Evolutionary conservation across 2,329 filamentous ascomycete genomes (phyloP).

Genomic region (Hirsutella minnesotensis): DNA sequence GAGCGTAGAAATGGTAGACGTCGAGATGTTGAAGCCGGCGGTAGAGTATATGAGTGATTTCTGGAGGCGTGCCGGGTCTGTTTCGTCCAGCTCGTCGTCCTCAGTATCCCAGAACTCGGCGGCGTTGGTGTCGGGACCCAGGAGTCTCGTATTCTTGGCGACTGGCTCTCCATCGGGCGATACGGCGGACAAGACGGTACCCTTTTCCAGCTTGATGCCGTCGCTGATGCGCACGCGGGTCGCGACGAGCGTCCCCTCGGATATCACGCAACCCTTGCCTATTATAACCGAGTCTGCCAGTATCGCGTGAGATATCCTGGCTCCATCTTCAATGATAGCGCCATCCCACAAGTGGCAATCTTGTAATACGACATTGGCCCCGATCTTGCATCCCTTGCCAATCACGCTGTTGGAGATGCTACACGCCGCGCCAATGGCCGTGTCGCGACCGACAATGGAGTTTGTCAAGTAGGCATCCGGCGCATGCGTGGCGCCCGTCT

Average conservation of each 20-base stretch:
- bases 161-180: constrained; percentile 23
- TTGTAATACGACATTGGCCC: constrained; percentile 67
- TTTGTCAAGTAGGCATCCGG: constrained; percentile 58
- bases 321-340: constrained; percentile 62
- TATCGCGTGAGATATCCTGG: constrained; percentile 59
- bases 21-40: constrained; percentile 39
- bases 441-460: constrained; percentile 66
- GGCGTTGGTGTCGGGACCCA: constrained; percentile 40
- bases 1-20: constrained; percentile 44
- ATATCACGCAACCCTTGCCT: constrained; percentile 58
- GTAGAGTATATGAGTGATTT: constrained; percentile 44
- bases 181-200: constrained; percentile 22
- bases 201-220: constrained; percentile 32
- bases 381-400: constrained; percentile 76
- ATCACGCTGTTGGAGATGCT: constrained; percentile 66
- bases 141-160: constrained; percentile 29
- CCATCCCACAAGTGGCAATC: constrained; percentile 85
- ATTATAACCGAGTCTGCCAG: constrained; percentile 62
- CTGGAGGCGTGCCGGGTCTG: constrained; percentile 39
- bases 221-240: constrained; percentile 64
- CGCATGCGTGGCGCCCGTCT: constrained; percentile 64
- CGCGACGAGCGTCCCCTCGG: constrained; percentile 66
- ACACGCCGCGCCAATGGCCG: constrained; percentile 61
- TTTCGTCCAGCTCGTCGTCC: constrained; percentile 36
- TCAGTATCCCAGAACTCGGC: constrained; percentile 33